Conservation (phyloP, 2,329 filamentous ascomycete species). For the Aureobasidium sp. region DNA sequence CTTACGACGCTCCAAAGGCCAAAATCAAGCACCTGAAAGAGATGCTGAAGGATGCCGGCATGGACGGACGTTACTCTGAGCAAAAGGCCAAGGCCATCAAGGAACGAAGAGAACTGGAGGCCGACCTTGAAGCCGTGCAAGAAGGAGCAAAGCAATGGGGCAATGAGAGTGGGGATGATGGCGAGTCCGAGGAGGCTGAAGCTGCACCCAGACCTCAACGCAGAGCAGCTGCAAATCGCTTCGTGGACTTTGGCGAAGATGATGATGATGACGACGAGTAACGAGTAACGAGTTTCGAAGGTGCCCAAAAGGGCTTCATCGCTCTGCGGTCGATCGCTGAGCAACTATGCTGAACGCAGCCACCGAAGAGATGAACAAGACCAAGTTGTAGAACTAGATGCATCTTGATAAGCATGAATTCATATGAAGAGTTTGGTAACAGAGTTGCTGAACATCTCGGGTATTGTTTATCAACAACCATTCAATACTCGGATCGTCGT, state of each 20-base stretch:
- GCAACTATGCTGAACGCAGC: conserved; percentile 89
- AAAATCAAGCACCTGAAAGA: conserved; percentile 75
- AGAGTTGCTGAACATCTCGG: neutral
- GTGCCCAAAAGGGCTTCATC: neutral
- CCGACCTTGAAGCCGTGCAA: conserved; percentile 75
- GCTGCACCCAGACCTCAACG: conserved; percentile 15
- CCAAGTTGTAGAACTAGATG: conserved; percentile 86
- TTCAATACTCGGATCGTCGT: neutral
- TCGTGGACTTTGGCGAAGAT: conserved; percentile 30
- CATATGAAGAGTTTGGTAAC: neutral
- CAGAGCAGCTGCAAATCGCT: conserved; percentile 21
- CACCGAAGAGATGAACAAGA: conserved; percentile 92
- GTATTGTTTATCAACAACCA: neutral
- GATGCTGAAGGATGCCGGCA: conserved; percentile 74
- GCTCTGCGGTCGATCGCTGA: conserved; percentile 59
- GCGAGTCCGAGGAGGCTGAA: conserved; percentile 17
- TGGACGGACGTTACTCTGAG: conserved; percentile 80
- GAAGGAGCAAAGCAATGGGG: conserved; percentile 79
- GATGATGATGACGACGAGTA: conserved; percentile 25
- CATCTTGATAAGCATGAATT: neutral
- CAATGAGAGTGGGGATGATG: conserved; percentile 19
- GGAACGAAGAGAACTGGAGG: conserved; percentile 72
- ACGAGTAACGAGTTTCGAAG: conserved; percentile 10
- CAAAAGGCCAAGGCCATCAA: conserved; percentile 81
- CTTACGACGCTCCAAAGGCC: conserved; percentile 60